Conservation (phyloP, 2,329 filamentous ascomycete species). For the Arthrobotrys sphaeroides region DNA sequence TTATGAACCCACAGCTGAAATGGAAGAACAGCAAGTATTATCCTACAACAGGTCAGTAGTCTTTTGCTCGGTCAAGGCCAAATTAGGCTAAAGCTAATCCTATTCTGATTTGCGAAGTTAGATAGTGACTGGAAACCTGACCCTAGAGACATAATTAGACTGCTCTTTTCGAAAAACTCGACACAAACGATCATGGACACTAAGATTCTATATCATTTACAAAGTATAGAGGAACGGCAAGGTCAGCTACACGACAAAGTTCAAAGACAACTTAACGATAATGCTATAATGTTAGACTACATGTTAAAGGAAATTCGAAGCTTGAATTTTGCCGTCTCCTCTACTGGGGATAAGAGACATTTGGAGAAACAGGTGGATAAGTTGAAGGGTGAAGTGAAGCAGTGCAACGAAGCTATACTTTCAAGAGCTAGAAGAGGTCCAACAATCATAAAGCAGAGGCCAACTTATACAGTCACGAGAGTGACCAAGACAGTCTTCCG, state of each 20-base stretch:
- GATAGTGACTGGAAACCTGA: slow-evolving; percentile 41
- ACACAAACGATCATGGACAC: slow-evolving; percentile 46
- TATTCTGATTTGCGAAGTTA: slow-evolving; percentile 9
- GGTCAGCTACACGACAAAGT: slow-evolving; percentile 6
- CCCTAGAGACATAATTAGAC: slow-evolving; percentile 21
- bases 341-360: slow-evolving; percentile 1
- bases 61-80: background rate
- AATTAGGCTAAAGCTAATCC: slow-evolving; percentile 9
- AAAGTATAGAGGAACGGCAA: slow-evolving; percentile 37
- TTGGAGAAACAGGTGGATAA: slow-evolving; percentile 26
- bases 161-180: slow-evolving; percentile 42
- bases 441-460: slow-evolving; percentile 21
- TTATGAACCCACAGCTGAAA: background rate
- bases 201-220: slow-evolving; percentile 42
- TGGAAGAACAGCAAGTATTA: background rate
- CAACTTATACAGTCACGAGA: slow-evolving; percentile 22
- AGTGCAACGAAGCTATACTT: slow-evolving; percentile 11
- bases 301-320: slow-evolving; percentile 27
- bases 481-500: slow-evolving; percentile 22
- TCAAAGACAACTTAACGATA: slow-evolving; percentile 42
- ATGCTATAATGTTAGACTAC: slow-evolving; percentile 15
- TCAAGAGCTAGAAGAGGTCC: background rate
- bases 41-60: slow-evolving; percentile 35
- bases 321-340: slow-evolving; percentile 11
- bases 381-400: slow-evolving; percentile 23